Conservation (phyloP, 345 rosid genomes). For the Melaleuca quinquenervia region DNA sequence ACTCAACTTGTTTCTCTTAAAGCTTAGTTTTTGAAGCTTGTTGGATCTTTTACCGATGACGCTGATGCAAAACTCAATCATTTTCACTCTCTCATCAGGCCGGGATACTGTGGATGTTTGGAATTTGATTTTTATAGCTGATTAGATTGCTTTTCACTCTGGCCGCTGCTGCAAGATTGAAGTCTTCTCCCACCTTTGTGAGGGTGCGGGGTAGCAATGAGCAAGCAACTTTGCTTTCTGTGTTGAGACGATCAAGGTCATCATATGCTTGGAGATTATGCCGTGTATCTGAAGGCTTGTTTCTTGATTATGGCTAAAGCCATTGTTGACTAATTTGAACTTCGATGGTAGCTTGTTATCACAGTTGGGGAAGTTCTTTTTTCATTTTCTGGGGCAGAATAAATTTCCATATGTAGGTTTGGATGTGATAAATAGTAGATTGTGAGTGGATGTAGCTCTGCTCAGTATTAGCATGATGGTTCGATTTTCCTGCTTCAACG, state of each 20-base stretch:
- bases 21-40: background rate
- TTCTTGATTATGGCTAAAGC: conserved; percentile 95
- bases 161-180: conserved; percentile 72
- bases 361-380: background rate
- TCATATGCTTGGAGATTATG: conserved; percentile 84
- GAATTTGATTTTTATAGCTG: conserved; percentile 34
- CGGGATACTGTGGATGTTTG: conserved; percentile 15
- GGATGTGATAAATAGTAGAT: background rate
- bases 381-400: background rate
- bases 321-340: conserved; percentile 6
- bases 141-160: conserved; percentile 64
- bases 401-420: background rate
- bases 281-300: conserved; percentile 78
- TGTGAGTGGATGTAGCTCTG: conserved; percentile 25
- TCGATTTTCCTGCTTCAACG: conserved; percentile 84
- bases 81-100: conserved; percentile 20
- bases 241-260: conserved; percentile 68
- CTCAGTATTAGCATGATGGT: conserved; percentile 40
- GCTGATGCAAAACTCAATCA: background rate
- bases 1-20: background rate
- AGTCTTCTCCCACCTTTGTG: conserved; percentile 87
- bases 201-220: conserved; percentile 81
- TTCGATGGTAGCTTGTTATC: conserved; percentile 8
- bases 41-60: background rate
- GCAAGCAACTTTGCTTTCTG: conserved; percentile 35